Conservation (phyloP, 176 grass and related monocot species). For the Echinochloa phyllopogon region DNA sequence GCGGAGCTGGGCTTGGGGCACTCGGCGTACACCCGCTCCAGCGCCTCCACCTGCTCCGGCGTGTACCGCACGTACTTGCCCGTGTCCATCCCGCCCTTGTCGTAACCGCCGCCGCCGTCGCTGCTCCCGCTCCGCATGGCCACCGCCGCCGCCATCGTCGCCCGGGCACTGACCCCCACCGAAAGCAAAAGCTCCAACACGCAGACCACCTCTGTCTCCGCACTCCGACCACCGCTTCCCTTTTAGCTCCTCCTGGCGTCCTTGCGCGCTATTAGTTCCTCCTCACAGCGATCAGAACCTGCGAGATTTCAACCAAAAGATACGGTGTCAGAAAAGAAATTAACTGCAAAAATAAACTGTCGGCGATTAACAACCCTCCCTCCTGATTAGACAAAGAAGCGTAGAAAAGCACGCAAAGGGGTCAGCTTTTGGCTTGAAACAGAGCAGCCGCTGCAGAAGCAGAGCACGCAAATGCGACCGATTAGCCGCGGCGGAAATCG, state of each 20-base stretch:
- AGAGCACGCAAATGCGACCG: conserved; percentile 56
- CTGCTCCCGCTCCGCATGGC: conserved; percentile 69
- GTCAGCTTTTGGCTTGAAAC: conserved; percentile 62
- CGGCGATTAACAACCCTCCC: conserved; percentile 39
- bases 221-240: conserved; percentile 24
- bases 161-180: not conserved
- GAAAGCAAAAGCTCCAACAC: conserved; percentile 14
- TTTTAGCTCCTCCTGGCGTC: conserved; percentile 33
- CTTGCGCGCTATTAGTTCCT: conserved; percentile 36
- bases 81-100: conserved; percentile 68
- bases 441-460: conserved; percentile 35
- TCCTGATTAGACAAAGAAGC: conserved; percentile 51
- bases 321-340: conserved; percentile 43
- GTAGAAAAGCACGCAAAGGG: conserved; percentile 70
- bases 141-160: conserved; percentile 74
- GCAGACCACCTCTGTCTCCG: not conserved
- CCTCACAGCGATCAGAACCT: conserved; percentile 23
- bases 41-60: conserved; percentile 96
- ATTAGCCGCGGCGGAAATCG: conserved; percentile 11
- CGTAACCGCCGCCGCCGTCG: conserved; percentile 59
- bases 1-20: conserved; percentile 95
- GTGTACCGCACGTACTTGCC: conserved; percentile 99
- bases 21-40: conserved; percentile 91
- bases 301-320: conserved; percentile 46
- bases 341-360: conserved; percentile 28